Conservation (phyloP, 805 yeast genomes). For the Barnettozyma vustinii region DNA sequence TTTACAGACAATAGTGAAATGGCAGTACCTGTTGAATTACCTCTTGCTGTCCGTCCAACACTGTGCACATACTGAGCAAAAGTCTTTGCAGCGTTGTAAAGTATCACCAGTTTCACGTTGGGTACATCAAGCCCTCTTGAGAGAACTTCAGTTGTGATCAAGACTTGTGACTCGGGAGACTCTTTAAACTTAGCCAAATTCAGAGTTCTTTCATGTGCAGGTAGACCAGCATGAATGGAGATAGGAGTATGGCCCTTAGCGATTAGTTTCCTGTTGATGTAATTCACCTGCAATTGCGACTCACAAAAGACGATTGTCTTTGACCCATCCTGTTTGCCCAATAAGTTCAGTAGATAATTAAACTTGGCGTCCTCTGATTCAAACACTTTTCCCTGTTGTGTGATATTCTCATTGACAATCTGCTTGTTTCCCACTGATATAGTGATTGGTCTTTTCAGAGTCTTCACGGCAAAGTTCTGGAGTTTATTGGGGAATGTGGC, state of each 20-base stretch:
- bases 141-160: conserved; percentile 90
- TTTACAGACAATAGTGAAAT: conserved; percentile 61
- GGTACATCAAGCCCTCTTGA: conserved; percentile 96
- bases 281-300: conserved; percentile 82
- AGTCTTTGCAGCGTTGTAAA: conserved; percentile 79
- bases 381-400: conserved; percentile 64
- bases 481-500: conserved; percentile 88
- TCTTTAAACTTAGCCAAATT: conserved; percentile 66
- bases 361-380: conserved; percentile 51
- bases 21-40: conserved; percentile 65
- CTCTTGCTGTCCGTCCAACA: conserved; percentile 94
- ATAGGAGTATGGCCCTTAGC: conserved; percentile 52
- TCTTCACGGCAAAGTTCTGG: conserved; percentile 65
- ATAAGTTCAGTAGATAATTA: conserved; percentile 42
- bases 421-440: conserved; percentile 77
- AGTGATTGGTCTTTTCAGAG: conserved; percentile 61
- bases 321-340: conserved; percentile 42
- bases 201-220: conserved; percentile 72
- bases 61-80: conserved; percentile 95
- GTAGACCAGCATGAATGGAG: conserved; percentile 89
- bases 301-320: conserved; percentile 82
- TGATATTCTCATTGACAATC: conserved; percentile 74
- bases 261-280: conserved; percentile 48
- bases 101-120: conserved; percentile 70
- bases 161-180: conserved; percentile 41